These are phyloP conservation scores for Microcera coccophila DNA, from an alignment of 2,329 filamentous ascomycete genomes.

Conservation along the genomic window DNA sequence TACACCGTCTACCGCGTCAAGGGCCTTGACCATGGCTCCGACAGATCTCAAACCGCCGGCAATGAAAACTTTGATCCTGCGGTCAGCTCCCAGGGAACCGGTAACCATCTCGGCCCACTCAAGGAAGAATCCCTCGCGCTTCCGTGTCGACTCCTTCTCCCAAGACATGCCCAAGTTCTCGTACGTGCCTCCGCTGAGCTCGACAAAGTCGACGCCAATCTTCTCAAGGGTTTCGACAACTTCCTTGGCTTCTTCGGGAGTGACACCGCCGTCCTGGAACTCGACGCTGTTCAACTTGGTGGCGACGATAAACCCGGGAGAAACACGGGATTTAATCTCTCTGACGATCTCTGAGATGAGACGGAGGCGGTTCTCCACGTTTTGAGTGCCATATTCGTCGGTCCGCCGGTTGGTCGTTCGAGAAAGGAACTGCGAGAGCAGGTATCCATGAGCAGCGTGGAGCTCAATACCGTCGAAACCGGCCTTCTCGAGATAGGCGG, in stretches of 20 bases:
- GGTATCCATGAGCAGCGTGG: slow-evolving; percentile 50
- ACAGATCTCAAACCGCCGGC: slow-evolving; percentile 55
- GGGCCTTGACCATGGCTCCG: slow-evolving; percentile 54
- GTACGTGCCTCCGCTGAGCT: slow-evolving; percentile 58
- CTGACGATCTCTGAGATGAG: slow-evolving; percentile 42
- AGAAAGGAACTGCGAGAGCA: slow-evolving; percentile 50
- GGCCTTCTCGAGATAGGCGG: slow-evolving; percentile 56
- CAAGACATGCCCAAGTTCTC: slow-evolving; percentile 48
- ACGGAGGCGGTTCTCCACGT: slow-evolving; percentile 42
- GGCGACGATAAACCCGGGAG: slow-evolving; percentile 39
- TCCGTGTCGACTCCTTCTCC: slow-evolving; percentile 50
- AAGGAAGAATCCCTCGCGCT: slow-evolving; percentile 56
- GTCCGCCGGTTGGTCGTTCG: slow-evolving; percentile 47
- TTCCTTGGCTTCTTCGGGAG: slow-evolving; percentile 47
- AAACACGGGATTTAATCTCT: slow-evolving; percentile 31
- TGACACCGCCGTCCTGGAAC: slow-evolving; percentile 51
- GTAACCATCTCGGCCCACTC: slow-evolving; percentile 54
- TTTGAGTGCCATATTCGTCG: slow-evolving; percentile 45
- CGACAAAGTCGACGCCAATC: slow-evolving; percentile 53
- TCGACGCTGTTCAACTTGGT: slow-evolving; percentile 58
- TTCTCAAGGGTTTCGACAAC: slow-evolving; percentile 45
- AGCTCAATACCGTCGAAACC: slow-evolving; percentile 51
- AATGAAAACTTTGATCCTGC: slow-evolving; percentile 52
- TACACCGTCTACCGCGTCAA: slow-evolving; percentile 55
- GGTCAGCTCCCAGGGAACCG: slow-evolving; percentile 24